Evolutionary conservation across 2,329 filamentous ascomycete species (phyloP), one percentile per base, ranked within the genome.

Genomic region (Ascomycota sp.): DNA sequence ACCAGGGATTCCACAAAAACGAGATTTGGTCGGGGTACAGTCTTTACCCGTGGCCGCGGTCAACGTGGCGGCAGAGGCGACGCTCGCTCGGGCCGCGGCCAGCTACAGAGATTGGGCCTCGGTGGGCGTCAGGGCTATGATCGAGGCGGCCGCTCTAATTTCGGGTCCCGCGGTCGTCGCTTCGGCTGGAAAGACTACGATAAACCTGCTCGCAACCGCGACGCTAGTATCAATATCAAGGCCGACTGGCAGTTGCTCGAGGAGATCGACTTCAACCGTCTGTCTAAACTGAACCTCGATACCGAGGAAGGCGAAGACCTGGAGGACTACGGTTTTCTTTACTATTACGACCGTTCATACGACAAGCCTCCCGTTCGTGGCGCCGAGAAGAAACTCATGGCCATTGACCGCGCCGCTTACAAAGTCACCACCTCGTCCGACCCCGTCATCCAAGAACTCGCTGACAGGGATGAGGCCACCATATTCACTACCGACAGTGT

Each of bases 161-260:
- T 74, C 32, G 43, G 75, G 44, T 72, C 73, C 27, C 63, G 78
- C 39, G 74, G 81, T 30, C 76, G 89, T 41, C 74, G 89, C 43
- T 94, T 94, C 47, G 89, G 89, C 51, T 95, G 89, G 86, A 92
- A 89, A 59, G 89, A 98, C 53, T 93, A 83, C 52, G 89, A 98
- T 63, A 95, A 95, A 73, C 89, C 89, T 36, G 72, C 86, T 53
- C 76, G 89, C 47, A 94, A 92, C 58, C 80, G 89, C 36, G 89
- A 98, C 59, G 79, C 86, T 8, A 93, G 83, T 23, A 81, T 98
- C 49, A 86, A 86, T 59, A 83, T 95, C 56, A 91, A 91, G 59
- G 71, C 85, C 15, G 85, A 94, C 52, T 98, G 89, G 89, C 69
- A 73, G 48, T 69, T 98, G 59, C 64, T 94, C 45, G 89, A 98